Conservation (phyloP, 805 yeast genomes). For the Saturnispora saitoi region DNA sequence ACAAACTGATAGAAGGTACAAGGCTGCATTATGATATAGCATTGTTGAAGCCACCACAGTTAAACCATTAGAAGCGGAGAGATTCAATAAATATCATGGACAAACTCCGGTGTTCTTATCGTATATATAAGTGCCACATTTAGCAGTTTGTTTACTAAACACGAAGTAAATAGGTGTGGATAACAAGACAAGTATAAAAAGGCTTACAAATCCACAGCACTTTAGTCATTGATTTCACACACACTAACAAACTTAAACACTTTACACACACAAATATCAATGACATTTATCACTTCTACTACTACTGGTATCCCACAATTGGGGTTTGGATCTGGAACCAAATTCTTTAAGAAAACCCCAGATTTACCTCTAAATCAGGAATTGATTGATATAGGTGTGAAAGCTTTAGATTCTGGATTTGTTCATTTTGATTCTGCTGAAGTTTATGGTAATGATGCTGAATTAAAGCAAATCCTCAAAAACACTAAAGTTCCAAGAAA, state of each 20-base stretch:
- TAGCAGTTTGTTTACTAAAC: neutral
- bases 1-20: neutral
- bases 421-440: constrained; percentile 63
- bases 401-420: constrained; percentile 46
- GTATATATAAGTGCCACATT: neutral
- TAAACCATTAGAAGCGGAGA: neutral
- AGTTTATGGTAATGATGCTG: constrained; percentile 47
- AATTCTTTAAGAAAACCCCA: constrained; percentile 34
- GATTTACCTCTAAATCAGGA: constrained; percentile 31
- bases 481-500: constrained; percentile 31
- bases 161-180: neutral
- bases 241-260: too few relatives aligned
- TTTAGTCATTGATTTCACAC: neutral
- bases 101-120: neutral
- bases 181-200: neutral
- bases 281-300: neutral
- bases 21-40: too few relatives aligned
- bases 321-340: constrained; percentile 47
- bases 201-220: neutral
- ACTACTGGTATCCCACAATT: constrained; percentile 29
- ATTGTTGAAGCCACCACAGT: too few relatives aligned
- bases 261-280: too few relatives aligned
- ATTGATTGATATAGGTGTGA: constrained; percentile 36
- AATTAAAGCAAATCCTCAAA: constrained; percentile 40
- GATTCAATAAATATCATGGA: too few relatives aligned